A percentile compares a stretch with the other conserved stretches of the same genome.
phyloP scores from a whole-genome alignment of 257 asterid genomes.

The Striga asiatica region DNA sequence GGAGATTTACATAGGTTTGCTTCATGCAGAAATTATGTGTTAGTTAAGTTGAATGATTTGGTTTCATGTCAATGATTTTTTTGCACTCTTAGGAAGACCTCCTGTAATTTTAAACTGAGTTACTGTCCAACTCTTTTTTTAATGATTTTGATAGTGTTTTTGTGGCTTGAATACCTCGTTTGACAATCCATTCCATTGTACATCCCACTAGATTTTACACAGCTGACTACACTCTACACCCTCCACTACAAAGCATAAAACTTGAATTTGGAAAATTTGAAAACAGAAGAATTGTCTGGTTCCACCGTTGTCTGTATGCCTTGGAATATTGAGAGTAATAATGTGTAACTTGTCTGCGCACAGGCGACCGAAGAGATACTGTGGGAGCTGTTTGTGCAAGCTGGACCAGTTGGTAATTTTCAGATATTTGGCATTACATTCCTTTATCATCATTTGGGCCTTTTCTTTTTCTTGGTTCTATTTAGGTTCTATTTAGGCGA shows the following conservation, averaged over 20 bases:
- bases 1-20: neutral
- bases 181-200: no score
- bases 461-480: neutral
- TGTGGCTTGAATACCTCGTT: no score
- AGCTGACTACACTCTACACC: no score
- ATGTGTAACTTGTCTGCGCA: constrained; percentile 1
- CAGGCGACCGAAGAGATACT: constrained; percentile 84
- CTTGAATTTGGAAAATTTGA: neutral
- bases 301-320: neutral
- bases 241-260: neutral
- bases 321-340: constrained; percentile 1
- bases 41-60: neutral
- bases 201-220: no score
- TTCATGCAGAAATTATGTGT: neutral
- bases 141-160: no score
- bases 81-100: no score
- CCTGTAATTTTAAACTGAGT: neutral
- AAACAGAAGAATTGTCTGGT: neutral
- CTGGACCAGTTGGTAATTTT: constrained; percentile 86
- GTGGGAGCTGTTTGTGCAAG: constrained; percentile 95
- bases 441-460: neutral
- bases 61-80: neutral
- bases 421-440: neutral
- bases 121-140: no score
- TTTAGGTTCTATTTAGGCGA: neutral